Evolutionary conservation across 495 filamentous ascomycete species (phyloP).

Genomic region (Talaromyces nanjingensis): DNA sequence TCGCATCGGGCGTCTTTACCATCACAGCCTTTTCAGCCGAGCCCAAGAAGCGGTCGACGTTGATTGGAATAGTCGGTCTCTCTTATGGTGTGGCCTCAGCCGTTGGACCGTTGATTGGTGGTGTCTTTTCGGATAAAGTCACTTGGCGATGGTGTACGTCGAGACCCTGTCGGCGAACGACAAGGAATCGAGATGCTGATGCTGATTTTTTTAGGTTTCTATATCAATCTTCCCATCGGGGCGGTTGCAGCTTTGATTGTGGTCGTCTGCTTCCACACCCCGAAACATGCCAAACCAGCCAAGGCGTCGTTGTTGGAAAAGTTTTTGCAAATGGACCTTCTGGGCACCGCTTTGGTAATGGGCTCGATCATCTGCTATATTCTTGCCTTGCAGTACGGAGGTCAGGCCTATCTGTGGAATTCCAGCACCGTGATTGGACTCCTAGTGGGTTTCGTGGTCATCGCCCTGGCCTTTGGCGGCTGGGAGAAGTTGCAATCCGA

Average conservation of each 20-base stretch:
- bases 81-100: constrained; percentile 29
- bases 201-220: not conserved
- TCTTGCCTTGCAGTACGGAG: constrained; percentile 61
- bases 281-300: not conserved
- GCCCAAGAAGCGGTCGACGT: not conserved
- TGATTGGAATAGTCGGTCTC: not conserved
- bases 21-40: not conserved
- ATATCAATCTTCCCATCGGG: not conserved
- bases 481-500: constrained; percentile 12
- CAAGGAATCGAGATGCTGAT: too few species aligned
- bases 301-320: not conserved
- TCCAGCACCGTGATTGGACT: constrained; percentile 35
- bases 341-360: constrained; percentile 48
- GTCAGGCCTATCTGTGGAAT: constrained; percentile 46
- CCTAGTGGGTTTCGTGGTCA: constrained; percentile 28
- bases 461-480: not conserved
- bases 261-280: not conserved
- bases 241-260: not conserved
- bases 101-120: constrained; percentile 40
- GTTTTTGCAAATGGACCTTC: constrained; percentile 16
- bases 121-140: constrained; percentile 34
- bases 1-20: not conserved
- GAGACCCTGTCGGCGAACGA: too few species aligned
- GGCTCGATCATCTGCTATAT: constrained; percentile 48
- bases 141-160: constrained; percentile 37